Evolutionary conservation across 2,329 filamentous ascomycete species (phyloP), one percentile per base, ranked within the genome.

Genomic region (Alternaria alternata): DNA sequence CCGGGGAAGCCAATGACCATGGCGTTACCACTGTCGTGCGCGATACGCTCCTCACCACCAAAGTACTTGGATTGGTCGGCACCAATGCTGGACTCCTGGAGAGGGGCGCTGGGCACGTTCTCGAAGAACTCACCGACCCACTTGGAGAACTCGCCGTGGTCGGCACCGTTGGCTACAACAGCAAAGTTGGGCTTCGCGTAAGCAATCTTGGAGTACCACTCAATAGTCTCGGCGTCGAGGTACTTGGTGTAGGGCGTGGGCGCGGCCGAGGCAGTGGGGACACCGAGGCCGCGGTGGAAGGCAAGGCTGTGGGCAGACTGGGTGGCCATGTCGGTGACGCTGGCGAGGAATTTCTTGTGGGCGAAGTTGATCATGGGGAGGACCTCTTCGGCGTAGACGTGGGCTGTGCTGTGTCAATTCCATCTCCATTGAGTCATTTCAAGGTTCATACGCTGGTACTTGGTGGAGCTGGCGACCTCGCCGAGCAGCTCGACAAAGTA

Each of bases 401-500:
- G 89, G 72, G 88, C 95, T 98, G 63, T 51, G 60, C 6, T 6
- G 16, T 52, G 59, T 67, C 54, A 62, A 47, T 51, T 53, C 39
- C 39, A n/a, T 32, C 11, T 53, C 41, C 38, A n/a, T 26, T n/a
- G 28, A 32, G 18, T 54, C 53, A 59, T 61, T 46, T 24, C 44
- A 16, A 11, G 76, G 81, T 1, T 16, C 61, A 46, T 78, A 89
- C 87, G 80, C 64, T 89, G 88, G 81, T 92, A 99, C 83, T 93
- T 95, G 72, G 94, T 96, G 82, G 92, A 85, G 63, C 90, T 89
- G 75, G 95, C 86, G 74, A 97, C 91, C 85, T 99, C 96, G 76
- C 91, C 93, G 71, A 99, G 87, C 68, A 99, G 87, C 85, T 99
- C 95, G 75, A 93, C 88, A 81, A 97, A 99, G 88, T 98, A 99